A percentile compares a stretch with the other conserved stretches of the same genome.
Conservation (phyloP, 1,284 basidiomycete species). For the Rhodotorula sp. region DNA sequence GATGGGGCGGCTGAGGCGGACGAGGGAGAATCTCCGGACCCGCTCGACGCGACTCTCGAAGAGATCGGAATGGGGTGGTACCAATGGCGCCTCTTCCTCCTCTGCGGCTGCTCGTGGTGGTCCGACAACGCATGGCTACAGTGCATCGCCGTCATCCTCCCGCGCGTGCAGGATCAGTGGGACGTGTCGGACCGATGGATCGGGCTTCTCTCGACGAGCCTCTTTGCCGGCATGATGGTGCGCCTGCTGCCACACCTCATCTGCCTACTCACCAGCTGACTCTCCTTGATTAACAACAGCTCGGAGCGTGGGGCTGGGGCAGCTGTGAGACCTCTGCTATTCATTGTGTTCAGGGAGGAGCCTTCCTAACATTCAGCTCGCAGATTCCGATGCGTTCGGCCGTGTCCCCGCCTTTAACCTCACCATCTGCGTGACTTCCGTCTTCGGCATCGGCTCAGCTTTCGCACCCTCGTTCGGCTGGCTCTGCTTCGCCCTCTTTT, state of each 20-base stretch:
- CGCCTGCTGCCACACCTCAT: not conserved
- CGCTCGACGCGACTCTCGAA: conserved; percentile 42
- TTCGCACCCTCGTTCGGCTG: conserved; percentile 70
- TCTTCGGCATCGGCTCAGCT: conserved; percentile 83
- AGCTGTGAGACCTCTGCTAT: conserved; percentile 60
- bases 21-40: conserved; percentile 6
- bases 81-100: conserved; percentile 46
- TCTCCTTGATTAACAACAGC: not conserved
- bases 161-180: conserved; percentile 80
- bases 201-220: conserved; percentile 71
- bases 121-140: conserved; percentile 90
- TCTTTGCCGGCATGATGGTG: conserved; percentile 90
- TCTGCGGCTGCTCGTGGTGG: conserved; percentile 68
- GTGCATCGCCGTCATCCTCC: conserved; percentile 73
- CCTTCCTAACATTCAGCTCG: conserved; percentile 50
- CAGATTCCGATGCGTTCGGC: conserved; percentile 58
- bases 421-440: conserved; percentile 82
- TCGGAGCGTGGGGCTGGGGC: conserved; percentile 68
- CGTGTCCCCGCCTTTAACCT: conserved; percentile 86
- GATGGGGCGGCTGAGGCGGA: too few species aligned
- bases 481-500: conserved; percentile 78
- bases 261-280: not conserved
- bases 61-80: conserved; percentile 43
- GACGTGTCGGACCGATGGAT: conserved; percentile 71
- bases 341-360: not conserved